Percentiles rank a stretch among this genome's conserved stretches.
phyloP scores from a whole-genome alignment of 2,329 filamentous ascomycete genomes.

The Microsporum audouinii region DNA sequence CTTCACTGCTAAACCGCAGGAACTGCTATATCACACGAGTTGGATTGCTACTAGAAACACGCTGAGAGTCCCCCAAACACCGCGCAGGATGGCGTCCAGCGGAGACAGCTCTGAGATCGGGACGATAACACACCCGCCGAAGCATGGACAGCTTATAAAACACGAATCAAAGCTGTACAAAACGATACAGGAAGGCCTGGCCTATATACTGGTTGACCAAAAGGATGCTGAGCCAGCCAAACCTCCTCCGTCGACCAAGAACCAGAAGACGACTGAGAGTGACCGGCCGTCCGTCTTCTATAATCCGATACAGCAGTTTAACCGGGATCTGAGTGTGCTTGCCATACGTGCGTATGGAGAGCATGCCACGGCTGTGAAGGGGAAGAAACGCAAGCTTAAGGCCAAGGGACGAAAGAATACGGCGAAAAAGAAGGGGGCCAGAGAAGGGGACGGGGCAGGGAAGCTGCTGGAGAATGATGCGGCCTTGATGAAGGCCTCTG shows the following conservation, averaged over 20 bases:
- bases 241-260: constrained; percentile 40
- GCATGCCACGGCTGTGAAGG: constrained; percentile 45
- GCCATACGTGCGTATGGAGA: constrained; percentile 84
- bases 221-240: neutral
- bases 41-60: neutral
- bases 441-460: neutral
- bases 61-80: neutral
- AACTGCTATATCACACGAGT: neutral
- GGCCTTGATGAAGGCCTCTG: neutral
- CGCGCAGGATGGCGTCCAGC: constrained; percentile 10
- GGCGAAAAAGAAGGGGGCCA: constrained; percentile 12
- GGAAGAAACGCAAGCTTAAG: constrained; percentile 37
- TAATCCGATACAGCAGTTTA: constrained; percentile 98
- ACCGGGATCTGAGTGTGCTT: constrained; percentile 85
- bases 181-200: constrained; percentile 55
- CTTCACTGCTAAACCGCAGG: neutral
- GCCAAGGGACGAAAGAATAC: constrained; percentile 24
- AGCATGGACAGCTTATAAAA: constrained; percentile 21
- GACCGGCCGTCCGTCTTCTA: constrained; percentile 78
- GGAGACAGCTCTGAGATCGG: constrained; percentile 15
- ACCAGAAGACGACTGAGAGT: constrained; percentile 39
- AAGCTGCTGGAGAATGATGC: neutral
- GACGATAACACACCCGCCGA: constrained; percentile 10
- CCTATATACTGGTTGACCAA: constrained; percentile 48
- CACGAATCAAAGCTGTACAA: constrained; percentile 46